A percentile compares a stretch with the other conserved stretches of the same genome.
Evolutionary conservation across 176 grass and related monocot species (phyloP).

Genomic region (Phoenix dactylifera): DNA sequence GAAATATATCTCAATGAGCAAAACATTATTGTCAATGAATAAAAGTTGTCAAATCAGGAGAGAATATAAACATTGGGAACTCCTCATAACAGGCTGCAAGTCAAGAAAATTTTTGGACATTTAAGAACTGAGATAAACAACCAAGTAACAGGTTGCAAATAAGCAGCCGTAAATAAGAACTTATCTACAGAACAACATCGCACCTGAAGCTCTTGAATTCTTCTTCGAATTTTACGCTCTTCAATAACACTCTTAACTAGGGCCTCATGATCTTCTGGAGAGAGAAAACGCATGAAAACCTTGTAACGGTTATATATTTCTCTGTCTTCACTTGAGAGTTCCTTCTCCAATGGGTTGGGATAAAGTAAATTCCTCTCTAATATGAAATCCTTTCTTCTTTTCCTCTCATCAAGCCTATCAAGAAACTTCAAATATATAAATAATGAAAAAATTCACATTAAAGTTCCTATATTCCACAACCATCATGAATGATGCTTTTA

Average conservation of each 20-base stretch:
- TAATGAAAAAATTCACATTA: neutral
- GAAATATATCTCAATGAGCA: no score
- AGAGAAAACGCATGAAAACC: slow-evolving; percentile 90
- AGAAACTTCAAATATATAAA: neutral
- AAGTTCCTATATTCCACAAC: neutral
- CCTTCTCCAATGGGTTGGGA: slow-evolving; percentile 77
- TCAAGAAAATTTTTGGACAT: neutral
- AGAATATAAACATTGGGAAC: no score
- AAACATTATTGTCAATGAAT: no score
- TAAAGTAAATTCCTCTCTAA: slow-evolving; percentile 92
- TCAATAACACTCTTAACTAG: slow-evolving; percentile 71
- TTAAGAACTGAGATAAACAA: neutral
- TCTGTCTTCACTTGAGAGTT: slow-evolving; percentile 80
- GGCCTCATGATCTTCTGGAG: slow-evolving; percentile 74
- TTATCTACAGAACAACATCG: slow-evolving; percentile 9
- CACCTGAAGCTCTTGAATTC: slow-evolving; percentile 95
- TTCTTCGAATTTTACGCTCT: slow-evolving; percentile 70
- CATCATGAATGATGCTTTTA: slow-evolving; percentile 2
- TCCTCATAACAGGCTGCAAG: no score
- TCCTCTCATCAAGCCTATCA: slow-evolving; percentile 93
- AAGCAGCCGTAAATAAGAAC: neutral
- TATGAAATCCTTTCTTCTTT: slow-evolving; percentile 97
- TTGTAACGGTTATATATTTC: slow-evolving; percentile 81
- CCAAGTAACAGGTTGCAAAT: neutral
- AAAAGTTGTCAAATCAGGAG: no score